These are phyloP conservation scores for Xylaria scruposa DNA, from an alignment of 495 filamentous ascomycete genomes.

Conservation along the genomic window DNA sequence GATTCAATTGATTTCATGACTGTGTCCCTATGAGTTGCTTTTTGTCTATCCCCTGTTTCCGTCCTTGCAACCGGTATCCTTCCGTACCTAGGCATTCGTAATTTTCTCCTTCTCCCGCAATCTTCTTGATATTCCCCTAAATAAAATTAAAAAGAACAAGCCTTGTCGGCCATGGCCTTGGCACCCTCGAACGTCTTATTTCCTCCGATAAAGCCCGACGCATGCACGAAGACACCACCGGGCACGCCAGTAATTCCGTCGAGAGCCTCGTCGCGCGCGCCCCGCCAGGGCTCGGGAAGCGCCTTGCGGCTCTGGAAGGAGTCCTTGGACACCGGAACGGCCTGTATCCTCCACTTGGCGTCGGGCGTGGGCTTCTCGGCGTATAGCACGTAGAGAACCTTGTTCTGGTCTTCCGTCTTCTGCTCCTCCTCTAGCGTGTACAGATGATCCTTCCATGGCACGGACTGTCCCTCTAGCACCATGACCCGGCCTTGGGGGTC, in stretches of 20 bases:
- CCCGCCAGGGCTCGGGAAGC: slow-evolving; percentile 89
- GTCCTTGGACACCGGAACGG: slow-evolving; percentile 77
- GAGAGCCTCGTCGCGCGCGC: slow-evolving; percentile 83
- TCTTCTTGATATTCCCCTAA: not conserved
- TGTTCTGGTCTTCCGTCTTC: slow-evolving; percentile 48
- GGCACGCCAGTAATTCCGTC: slow-evolving; percentile 73
- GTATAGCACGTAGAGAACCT: slow-evolving; percentile 92
- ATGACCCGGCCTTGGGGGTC: slow-evolving; percentile 80
- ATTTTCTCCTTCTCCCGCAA: not conserved
- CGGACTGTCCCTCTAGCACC: slow-evolving; percentile 72
- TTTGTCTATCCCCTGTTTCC: not conserved
- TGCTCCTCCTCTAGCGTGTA: slow-evolving; percentile 80
- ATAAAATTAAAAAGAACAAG: slow-evolving; percentile 51
- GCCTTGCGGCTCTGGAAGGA: slow-evolving; percentile 91
- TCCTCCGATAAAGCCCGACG: slow-evolving; percentile 93
- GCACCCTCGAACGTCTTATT: slow-evolving; percentile 92
- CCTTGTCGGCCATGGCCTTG: slow-evolving; percentile 81
- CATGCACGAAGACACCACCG: slow-evolving; percentile 91
- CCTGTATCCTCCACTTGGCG: slow-evolving; percentile 90
- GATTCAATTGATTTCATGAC: not conserved
- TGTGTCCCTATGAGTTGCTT: not conserved
- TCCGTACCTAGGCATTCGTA: not conserved
- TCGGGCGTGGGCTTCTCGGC: slow-evolving; percentile 74
- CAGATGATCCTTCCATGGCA: slow-evolving; percentile 96
- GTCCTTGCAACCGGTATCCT: not conserved